A percentile compares a stretch with the other conserved stretches of the same genome.
Conservation (phyloP, 1,284 basidiomycete genomes). For the Exobasidium cylindrosporum region DNA sequence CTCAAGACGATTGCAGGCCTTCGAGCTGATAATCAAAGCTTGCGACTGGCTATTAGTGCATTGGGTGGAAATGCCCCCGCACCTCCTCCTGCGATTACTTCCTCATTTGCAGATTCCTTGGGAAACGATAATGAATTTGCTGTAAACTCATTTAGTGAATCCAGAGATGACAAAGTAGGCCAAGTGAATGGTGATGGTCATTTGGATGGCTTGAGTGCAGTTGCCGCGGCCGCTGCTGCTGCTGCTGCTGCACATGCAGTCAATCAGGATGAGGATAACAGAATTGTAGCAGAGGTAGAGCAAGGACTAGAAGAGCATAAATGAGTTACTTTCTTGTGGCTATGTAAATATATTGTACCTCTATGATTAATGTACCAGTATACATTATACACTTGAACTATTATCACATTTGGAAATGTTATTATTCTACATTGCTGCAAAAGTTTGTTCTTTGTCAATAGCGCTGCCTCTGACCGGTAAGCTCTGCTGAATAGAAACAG, state of each 20-base stretch:
- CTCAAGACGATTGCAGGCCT: conserved; percentile 43
- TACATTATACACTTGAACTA: not conserved
- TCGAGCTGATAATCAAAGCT: conserved; percentile 39
- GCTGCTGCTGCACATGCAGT: not conserved
- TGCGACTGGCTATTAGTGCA: conserved; percentile 40
- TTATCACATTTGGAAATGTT: no score
- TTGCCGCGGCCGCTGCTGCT: not conserved
- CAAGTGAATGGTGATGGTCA: not conserved
- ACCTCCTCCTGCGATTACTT: not conserved
- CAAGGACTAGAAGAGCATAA: no score
- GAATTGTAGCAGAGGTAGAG: not conserved
- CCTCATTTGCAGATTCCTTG: not conserved
- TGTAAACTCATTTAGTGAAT: not conserved
- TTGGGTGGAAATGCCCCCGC: conserved; percentile 28
- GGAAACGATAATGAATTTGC: not conserved
- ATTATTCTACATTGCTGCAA: no score
- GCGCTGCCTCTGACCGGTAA: conserved; percentile 4
- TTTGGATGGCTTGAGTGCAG: not conserved
- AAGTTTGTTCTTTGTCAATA: not conserved
- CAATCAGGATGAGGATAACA: not conserved
- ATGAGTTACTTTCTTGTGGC: no score
- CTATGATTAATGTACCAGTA: not conserved
- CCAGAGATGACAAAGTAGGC: not conserved
- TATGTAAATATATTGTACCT: not conserved
- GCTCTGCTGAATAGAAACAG: conserved; percentile 7